Percentiles rank a stretch among this genome's conserved stretches.
These are phyloP conservation scores for Lactarius indigo DNA, from an alignment of 768 basidiomycete genomes.

Conservation along the genomic window DNA sequence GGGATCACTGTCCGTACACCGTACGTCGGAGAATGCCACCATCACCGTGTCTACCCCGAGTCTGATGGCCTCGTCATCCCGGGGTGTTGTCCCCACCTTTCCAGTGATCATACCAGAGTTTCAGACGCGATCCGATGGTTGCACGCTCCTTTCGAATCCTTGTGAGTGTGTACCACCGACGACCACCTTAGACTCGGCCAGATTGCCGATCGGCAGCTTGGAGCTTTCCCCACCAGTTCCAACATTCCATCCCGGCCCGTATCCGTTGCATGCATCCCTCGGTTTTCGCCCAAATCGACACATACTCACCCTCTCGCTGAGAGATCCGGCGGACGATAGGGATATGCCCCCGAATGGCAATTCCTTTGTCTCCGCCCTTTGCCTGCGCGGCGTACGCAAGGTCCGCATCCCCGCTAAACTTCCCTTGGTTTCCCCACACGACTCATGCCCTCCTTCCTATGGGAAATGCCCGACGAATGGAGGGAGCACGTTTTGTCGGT, in stretches of 20 bases:
- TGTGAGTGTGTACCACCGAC: slow-evolving; percentile 46
- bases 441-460: slow-evolving; percentile 1
- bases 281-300: slow-evolving; percentile 49
- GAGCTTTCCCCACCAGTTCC: slow-evolving; percentile 67
- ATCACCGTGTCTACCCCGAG: slow-evolving; percentile 57
- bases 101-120: slow-evolving; percentile 51
- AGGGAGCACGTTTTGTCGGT: slow-evolving; percentile 47
- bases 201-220: slow-evolving; percentile 40
- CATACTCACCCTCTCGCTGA: slow-evolving; percentile 54
- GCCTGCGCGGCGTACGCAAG: slow-evolving; percentile 69
- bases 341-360: slow-evolving; percentile 76
- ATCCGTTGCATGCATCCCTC: slow-evolving; percentile 63
- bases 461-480: slow-evolving; percentile 61
- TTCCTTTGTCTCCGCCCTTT: slow-evolving; percentile 49
- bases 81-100: slow-evolving; percentile 72
- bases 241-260: slow-evolving; percentile 47
- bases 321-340: slow-evolving; percentile 61
- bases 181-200: neutral
- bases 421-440: neutral
- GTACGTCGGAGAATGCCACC: neutral
- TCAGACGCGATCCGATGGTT: slow-evolving; percentile 57
- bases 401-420: slow-evolving; percentile 35
- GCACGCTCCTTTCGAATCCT: slow-evolving; percentile 74
- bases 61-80: slow-evolving; percentile 58
- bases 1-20: slow-evolving; percentile 11